phyloP scores from a whole-genome alignment of 1,284 basidiomycete species.

The Ceratobasidium sp. region DNA sequence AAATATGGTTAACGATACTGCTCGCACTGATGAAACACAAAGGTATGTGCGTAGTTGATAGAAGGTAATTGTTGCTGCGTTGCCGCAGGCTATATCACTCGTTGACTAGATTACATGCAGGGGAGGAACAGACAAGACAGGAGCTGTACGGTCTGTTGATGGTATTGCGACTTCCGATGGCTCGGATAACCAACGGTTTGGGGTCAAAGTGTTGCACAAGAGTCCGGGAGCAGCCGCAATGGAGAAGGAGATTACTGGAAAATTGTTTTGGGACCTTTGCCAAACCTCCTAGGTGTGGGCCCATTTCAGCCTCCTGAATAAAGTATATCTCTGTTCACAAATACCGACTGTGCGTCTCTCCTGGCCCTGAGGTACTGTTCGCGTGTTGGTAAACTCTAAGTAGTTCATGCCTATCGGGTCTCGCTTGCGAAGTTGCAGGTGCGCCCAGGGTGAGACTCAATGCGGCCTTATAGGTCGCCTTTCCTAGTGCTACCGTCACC shows the following conservation, averaged over 20 bases:
- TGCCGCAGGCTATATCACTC: neutral
- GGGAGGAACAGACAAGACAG: slow-evolving; percentile 41
- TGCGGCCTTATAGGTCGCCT: too few species aligned
- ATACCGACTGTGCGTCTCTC: too few species aligned
- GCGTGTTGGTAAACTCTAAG: too few species aligned
- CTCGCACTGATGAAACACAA: neutral
- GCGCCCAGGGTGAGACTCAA: too few species aligned
- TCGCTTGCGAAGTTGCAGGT: too few species aligned
- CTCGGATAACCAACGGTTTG: neutral
- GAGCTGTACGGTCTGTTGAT: slow-evolving; percentile 38
- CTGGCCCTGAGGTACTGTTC: too few species aligned
- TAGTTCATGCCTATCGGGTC: too few species aligned
- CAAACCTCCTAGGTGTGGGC: neutral
- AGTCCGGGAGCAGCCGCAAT: slow-evolving; percentile 1
- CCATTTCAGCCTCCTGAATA: neutral
- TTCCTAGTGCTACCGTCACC: too few species aligned
- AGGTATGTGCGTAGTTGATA: slow-evolving; percentile 57
- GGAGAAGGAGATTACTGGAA: slow-evolving; percentile 13
- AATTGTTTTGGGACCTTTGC: slow-evolving; percentile 30
- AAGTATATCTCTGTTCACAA: too few species aligned
- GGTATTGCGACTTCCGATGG: slow-evolving; percentile 23
- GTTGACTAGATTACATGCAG: slow-evolving; percentile 21
- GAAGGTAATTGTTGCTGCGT: slow-evolving; percentile 45
- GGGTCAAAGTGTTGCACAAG: slow-evolving; percentile 14
- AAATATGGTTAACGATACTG: neutral